phyloP scores from a whole-genome alignment of 139 green algal species.

The Parachlorella kessleri region DNA sequence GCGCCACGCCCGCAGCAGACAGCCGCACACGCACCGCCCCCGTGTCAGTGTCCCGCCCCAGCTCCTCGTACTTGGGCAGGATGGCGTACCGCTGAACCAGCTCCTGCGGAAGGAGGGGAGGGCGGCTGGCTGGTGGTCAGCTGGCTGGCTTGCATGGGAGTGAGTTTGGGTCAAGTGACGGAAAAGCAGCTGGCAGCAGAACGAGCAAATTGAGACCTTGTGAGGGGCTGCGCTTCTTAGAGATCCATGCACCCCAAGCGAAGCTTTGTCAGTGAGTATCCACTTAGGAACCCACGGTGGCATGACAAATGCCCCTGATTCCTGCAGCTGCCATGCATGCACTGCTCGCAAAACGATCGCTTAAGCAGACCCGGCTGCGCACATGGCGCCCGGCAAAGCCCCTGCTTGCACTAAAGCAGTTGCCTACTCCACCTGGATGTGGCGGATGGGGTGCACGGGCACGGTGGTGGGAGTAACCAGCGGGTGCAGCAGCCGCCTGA shows the following conservation, averaged over 20 bases:
- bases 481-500: conserved; percentile 38
- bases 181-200: no score
- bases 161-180: no score
- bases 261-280: neutral
- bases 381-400: neutral
- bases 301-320: neutral
- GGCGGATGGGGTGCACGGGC: conserved; percentile 44
- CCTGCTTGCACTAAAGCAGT: neutral
- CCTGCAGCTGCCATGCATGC: neutral
- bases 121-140: neutral
- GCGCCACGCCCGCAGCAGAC: neutral
- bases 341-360: no score
- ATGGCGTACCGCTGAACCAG: conserved; percentile 21
- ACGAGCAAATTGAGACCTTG: no score
- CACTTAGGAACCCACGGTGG: neutral
- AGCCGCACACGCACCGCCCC: conserved; percentile 5
- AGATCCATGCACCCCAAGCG: neutral
- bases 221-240: no score
- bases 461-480: conserved; percentile 39
- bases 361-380: no score
- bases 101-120: conserved; percentile 14
- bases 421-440: conserved; percentile 8
- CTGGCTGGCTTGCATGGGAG: neutral
- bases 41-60: neutral
- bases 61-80: conserved; percentile 16